Conservation (phyloP, 345 rosid genomes). For the Geranium rotundifolium region DNA sequence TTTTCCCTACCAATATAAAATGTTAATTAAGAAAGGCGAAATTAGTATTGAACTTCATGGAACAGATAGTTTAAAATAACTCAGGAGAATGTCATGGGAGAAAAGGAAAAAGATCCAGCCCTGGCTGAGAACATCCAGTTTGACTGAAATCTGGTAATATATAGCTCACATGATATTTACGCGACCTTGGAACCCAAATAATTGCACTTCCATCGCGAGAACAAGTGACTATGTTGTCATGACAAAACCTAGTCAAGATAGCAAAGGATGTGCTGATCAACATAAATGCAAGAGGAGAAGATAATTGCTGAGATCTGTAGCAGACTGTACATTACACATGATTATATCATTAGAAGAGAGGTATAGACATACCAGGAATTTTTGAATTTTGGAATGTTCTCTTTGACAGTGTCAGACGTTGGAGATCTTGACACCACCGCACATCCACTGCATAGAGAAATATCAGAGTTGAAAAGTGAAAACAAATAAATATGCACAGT, state of each 20-base stretch:
- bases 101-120: slow-evolving; percentile 8
- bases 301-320: background rate
- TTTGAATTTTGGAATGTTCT: slow-evolving; percentile 73
- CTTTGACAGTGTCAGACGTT: slow-evolving; percentile 57
- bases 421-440: slow-evolving; percentile 73
- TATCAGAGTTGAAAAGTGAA: slow-evolving; percentile 7
- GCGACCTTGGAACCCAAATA: slow-evolving; percentile 88
- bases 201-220: slow-evolving; percentile 99
- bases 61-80: no score
- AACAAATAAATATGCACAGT: slow-evolving; percentile 10
- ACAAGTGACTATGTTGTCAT: slow-evolving; percentile 92
- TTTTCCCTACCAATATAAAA: slow-evolving; percentile 43
- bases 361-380: slow-evolving; percentile 62
- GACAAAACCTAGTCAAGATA: slow-evolving; percentile 59
- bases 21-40: background rate
- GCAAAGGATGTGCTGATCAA: slow-evolving; percentile 6
- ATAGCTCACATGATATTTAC: slow-evolving; percentile 70
- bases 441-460: slow-evolving; percentile 66
- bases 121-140: slow-evolving; percentile 1
- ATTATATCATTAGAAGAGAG: background rate
- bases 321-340: background rate
- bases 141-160: slow-evolving; percentile 2
- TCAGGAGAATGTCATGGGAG: background rate
- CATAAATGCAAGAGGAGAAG: background rate
- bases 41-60: background rate